These are phyloP conservation scores for Tilletia setariae DNA, from an alignment of 1,284 basidiomycete species.

Conservation along the genomic window DNA sequence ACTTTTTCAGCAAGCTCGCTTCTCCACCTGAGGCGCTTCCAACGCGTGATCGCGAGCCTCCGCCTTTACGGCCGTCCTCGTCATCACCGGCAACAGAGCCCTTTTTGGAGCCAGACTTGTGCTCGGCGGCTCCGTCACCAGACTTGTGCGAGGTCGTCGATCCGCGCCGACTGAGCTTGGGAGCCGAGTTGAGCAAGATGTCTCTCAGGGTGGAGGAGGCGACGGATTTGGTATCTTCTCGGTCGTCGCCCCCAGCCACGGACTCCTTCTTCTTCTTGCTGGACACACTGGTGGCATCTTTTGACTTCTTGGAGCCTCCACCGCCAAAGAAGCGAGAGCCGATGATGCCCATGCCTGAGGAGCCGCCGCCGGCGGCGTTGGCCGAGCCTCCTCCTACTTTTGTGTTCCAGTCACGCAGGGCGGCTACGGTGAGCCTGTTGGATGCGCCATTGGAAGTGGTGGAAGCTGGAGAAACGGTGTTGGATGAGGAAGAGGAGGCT, in stretches of 20 bases:
- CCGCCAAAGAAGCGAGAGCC: constrained; percentile 3
- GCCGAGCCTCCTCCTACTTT: constrained; percentile 27
- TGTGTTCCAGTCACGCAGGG: constrained; percentile 49
- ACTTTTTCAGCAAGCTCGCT: constrained; percentile 68
- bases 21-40: constrained; percentile 37
- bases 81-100: constrained; percentile 20
- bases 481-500: neutral
- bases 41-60: neutral
- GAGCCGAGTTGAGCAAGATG: constrained; percentile 51
- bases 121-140: constrained; percentile 32
- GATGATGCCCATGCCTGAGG: constrained; percentile 3
- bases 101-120: constrained; percentile 31
- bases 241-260: constrained; percentile 38
- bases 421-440: constrained; percentile 43
- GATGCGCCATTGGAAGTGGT: neutral
- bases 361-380: constrained; percentile 18
- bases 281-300: neutral
- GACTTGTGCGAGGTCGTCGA: constrained; percentile 42
- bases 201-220: constrained; percentile 48
- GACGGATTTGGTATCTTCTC: constrained; percentile 32
- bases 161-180: constrained; percentile 46
- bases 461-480: constrained; percentile 2
- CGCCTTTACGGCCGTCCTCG: neutral
- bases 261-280: constrained; percentile 31
- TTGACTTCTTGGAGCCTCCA: neutral